Percentiles rank a stretch among this genome's conserved stretches.
These are phyloP conservation scores for Thuja plicata DNA, from an alignment of 83 land plant species.

Conservation along the genomic window DNA sequence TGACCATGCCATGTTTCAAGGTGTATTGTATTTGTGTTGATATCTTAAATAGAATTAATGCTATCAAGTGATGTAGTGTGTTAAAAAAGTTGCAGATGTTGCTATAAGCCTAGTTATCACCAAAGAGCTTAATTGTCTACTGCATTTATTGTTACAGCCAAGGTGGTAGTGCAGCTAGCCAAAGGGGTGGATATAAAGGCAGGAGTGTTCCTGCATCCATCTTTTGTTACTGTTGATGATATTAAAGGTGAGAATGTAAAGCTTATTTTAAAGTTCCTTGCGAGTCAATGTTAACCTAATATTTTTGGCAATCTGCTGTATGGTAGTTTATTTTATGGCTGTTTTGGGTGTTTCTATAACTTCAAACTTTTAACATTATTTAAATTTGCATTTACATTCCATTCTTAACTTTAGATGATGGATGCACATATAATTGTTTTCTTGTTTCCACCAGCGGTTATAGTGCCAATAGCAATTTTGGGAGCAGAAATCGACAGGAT, in stretches of 20 bases:
- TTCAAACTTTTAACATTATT: not conserved
- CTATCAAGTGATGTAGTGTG: not conserved
- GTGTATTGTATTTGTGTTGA: not conserved
- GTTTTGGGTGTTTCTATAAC: not conserved
- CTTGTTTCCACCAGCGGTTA: conserved; percentile 32
- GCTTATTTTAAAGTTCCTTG: not conserved
- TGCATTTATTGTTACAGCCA: conserved; percentile 34
- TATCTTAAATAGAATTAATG: not conserved
- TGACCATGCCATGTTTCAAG: not conserved
- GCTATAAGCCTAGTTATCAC: not conserved
- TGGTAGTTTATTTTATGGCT: not conserved
- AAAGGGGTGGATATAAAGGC: conserved; percentile 34
- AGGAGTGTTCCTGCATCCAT: conserved; percentile 63
- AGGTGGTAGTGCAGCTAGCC: conserved; percentile 37
- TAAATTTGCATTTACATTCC: not conserved
- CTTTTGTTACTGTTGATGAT: conserved; percentile 51
- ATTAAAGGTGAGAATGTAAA: conserved; percentile 47
- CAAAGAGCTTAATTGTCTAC: not conserved
- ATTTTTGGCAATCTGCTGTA: not conserved
- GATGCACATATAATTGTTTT: not conserved
- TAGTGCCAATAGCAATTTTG: conserved; percentile 43
- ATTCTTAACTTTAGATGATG: not conserved
- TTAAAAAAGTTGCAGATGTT: not conserved
- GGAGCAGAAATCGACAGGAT: conserved; percentile 63
- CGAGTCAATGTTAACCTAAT: not conserved